Evolutionary conservation across 2,329 filamentous ascomycete genomes (phyloP).

Genomic region (Nemania sp.): DNA sequence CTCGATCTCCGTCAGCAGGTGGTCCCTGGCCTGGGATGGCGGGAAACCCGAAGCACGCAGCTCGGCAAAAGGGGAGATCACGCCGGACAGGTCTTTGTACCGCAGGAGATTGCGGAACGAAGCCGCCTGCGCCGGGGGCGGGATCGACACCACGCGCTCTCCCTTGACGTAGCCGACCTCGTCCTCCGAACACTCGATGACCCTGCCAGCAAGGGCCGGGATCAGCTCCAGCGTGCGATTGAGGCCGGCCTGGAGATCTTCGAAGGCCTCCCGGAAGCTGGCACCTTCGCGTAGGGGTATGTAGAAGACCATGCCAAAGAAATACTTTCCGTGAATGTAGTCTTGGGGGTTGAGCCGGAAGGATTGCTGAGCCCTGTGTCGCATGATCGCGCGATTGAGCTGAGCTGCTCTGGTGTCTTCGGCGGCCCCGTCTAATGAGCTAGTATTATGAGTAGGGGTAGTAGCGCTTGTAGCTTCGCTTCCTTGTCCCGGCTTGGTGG

Average conservation of each 20-base stretch:
- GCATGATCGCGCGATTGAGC: constrained; percentile 24
- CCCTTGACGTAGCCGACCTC: constrained; percentile 37
- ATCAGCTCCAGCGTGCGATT: constrained; percentile 42
- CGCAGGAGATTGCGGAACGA: constrained; percentile 21
- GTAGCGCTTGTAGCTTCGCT: neutral
- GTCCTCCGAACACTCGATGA: constrained; percentile 38
- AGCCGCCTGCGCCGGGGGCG: neutral
- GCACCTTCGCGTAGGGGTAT: constrained; percentile 38
- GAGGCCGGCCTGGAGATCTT: constrained; percentile 41
- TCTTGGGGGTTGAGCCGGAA: constrained; percentile 41
- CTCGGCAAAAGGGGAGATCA: constrained; percentile 34
- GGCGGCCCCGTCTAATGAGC: constrained; percentile 3
- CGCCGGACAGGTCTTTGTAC: constrained; percentile 35
- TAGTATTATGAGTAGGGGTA: neutral
- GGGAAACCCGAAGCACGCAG: constrained; percentile 34
- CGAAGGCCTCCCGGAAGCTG: constrained; percentile 38
- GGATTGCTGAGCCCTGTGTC: constrained; percentile 35
- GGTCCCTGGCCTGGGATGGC: constrained; percentile 36
- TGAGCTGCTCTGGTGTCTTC: neutral
- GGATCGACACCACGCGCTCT: constrained; percentile 31
- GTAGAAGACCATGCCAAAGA: constrained; percentile 40
- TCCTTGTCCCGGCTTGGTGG: constrained; percentile 22
- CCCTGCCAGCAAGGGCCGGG: constrained; percentile 42
- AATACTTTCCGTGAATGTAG: constrained; percentile 39
- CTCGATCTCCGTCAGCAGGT: constrained; percentile 29